These are phyloP conservation scores for Populus hybrid DNA, from an alignment of 441 rosid genomes.

Conservation along the genomic window DNA sequence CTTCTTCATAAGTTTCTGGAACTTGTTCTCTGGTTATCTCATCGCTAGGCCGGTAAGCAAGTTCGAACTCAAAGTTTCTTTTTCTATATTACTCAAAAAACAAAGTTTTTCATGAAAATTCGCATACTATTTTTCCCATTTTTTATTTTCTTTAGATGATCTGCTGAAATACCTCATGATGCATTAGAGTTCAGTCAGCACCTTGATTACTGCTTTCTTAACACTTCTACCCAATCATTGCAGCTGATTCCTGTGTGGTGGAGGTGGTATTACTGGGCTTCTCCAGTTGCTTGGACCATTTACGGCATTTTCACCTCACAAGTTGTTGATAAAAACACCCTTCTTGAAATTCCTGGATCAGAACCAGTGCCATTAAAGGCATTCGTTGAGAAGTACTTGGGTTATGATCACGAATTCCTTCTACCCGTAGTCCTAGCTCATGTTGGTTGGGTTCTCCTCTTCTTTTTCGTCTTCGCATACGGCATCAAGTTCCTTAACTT, in stretches of 20 bases:
- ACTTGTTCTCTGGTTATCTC: slow-evolving; percentile 61
- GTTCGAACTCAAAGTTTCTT: neutral
- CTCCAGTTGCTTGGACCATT: slow-evolving; percentile 67
- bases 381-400: slow-evolving; percentile 35
- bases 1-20: slow-evolving; percentile 64
- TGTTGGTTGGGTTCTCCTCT: slow-evolving; percentile 45
- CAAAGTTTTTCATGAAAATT: neutral
- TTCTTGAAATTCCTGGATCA: slow-evolving; percentile 18
- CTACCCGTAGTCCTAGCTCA: slow-evolving; percentile 42
- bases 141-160: neutral
- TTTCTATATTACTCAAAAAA: neutral
- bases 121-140: neutral
- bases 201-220: neutral
- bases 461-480: slow-evolving; percentile 49
- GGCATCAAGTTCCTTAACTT: slow-evolving; percentile 65
- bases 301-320: slow-evolving; percentile 60
- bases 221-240: neutral
- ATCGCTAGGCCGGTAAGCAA: slow-evolving; percentile 42
- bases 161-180: neutral
- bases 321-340: slow-evolving; percentile 29
- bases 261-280: slow-evolving; percentile 67
- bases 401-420: slow-evolving; percentile 45
- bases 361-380: slow-evolving; percentile 23
- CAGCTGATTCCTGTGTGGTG: slow-evolving; percentile 60
- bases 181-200: neutral